Evolutionary conservation across 345 rosid genomes (phyloP).

Genomic region (Eucalyptus viminalis): DNA sequence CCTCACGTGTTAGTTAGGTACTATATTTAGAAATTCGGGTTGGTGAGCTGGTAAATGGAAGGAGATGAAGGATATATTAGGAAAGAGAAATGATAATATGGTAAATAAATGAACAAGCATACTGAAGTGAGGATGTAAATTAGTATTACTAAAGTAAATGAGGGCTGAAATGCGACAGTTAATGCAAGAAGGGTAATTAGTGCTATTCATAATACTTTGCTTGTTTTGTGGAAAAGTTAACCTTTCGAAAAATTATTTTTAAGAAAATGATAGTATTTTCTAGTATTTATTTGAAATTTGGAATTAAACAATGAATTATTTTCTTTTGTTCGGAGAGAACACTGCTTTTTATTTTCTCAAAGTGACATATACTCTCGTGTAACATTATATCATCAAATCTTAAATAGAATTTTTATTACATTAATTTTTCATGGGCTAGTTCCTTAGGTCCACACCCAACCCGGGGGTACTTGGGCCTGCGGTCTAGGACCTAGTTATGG

Average conservation of each 20-base stretch:
- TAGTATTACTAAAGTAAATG: too few species aligned
- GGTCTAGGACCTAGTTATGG: accelerated
- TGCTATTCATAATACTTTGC: not conserved
- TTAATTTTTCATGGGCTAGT: not conserved
- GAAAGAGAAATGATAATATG: not conserved
- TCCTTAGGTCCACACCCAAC: not conserved
- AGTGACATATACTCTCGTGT: accelerated
- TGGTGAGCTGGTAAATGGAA: not conserved
- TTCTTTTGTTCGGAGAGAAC: not conserved
- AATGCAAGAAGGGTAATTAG: not conserved
- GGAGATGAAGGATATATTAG: not conserved
- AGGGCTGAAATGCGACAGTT: too few species aligned
- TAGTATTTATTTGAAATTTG: not conserved
- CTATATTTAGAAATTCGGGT: not conserved
- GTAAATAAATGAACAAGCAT: too few species aligned
- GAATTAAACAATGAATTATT: not conserved
- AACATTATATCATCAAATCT: not conserved
- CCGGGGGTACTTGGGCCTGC: not conserved
- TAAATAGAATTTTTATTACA: not conserved
- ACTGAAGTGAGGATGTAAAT: too few species aligned
- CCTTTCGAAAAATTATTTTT: not conserved
- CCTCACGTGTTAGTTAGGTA: not conserved
- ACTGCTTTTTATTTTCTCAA: not conserved
- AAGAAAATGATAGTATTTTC: not conserved
- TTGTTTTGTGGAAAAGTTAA: not conserved